These are phyloP conservation scores for Aspergillus ellipticus DNA, from an alignment of 495 filamentous ascomycete genomes.

Conservation along the genomic window DNA sequence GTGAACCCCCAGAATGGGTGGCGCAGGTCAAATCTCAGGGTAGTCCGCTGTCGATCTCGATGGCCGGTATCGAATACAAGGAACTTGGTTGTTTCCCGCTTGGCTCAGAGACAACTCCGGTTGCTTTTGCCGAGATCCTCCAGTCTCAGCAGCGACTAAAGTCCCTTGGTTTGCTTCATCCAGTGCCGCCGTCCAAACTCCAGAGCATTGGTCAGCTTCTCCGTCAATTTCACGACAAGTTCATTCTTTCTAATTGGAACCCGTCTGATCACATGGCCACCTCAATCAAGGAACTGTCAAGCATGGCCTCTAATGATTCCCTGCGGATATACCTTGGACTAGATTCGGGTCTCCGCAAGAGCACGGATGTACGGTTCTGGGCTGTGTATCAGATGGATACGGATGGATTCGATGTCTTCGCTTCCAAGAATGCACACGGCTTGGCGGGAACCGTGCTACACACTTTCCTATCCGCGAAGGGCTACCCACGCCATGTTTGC, in stretches of 20 bases:
- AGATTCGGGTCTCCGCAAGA: constrained; percentile 53
- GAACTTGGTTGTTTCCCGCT: constrained; percentile 55
- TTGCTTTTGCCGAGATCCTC: constrained; percentile 47
- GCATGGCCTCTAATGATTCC: constrained; percentile 24
- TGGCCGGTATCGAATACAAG: constrained; percentile 41
- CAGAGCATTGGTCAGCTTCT: constrained; percentile 32
- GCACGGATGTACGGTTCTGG: constrained; percentile 50
- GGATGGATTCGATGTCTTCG: constrained; percentile 45
- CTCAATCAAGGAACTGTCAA: constrained; percentile 31
- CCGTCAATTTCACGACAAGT: constrained; percentile 29
- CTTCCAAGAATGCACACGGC: constrained; percentile 53
- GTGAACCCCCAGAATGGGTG: constrained; percentile 41
- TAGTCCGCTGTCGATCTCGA: constrained; percentile 49
- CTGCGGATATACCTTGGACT: constrained; percentile 44
- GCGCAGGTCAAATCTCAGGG: constrained; percentile 32
- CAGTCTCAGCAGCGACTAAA: constrained; percentile 48
- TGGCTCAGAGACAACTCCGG: constrained; percentile 41
- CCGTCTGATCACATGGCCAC: constrained; percentile 17
- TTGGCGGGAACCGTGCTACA: constrained; percentile 50
- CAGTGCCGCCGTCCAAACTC: constrained; percentile 34
- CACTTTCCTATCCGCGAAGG: constrained; percentile 51
- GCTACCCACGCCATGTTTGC: constrained; percentile 47
- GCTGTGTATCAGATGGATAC: constrained; percentile 47
- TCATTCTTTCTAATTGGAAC: constrained; percentile 13
- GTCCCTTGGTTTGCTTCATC: constrained; percentile 43